A percentile compares a stretch with the other conserved stretches of the same genome.
These are phyloP conservation scores for Pouteria glomerata DNA, from an alignment of 148 eudicot species.

Conservation along the genomic window DNA sequence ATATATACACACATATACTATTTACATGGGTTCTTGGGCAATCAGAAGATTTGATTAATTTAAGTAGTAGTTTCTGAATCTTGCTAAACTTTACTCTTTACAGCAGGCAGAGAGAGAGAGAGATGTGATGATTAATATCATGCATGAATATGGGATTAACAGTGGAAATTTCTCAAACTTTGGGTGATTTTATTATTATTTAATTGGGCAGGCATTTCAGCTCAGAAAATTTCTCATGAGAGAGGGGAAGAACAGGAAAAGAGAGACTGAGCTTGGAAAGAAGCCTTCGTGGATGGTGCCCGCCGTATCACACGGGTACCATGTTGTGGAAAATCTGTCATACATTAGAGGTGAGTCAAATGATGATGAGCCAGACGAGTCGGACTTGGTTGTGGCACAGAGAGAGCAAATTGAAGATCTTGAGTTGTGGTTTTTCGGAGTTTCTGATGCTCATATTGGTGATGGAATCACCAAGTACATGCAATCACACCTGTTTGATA, in stretches of 20 bases:
- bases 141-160: no score
- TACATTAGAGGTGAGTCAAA: constrained; percentile 6
- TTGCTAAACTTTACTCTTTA: background rate
- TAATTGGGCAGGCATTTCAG: constrained; percentile 30
- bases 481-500: constrained; percentile 54
- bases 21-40: background rate
- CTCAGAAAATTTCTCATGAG: constrained; percentile 25
- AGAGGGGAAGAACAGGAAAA: constrained; percentile 8
- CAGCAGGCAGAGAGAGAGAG: background rate
- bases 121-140: background rate
- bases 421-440: constrained; percentile 67
- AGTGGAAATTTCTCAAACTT: background rate
- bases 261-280: constrained; percentile 19
- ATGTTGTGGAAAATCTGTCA: constrained; percentile 35
- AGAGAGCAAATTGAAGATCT: constrained; percentile 52
- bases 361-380: constrained; percentile 9
- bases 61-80: no score
- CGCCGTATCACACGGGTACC: constrained; percentile 58
- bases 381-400: constrained; percentile 45
- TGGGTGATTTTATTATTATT: background rate
- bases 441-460: constrained; percentile 38
- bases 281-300: constrained; percentile 62
- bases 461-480: constrained; percentile 40
- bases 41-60: background rate
- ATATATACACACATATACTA: background rate